Percentiles rank a stretch among this genome's conserved stretches.
Evolutionary conservation across 306 rosid species (phyloP).

Genomic region (Luffa acutangula): DNA sequence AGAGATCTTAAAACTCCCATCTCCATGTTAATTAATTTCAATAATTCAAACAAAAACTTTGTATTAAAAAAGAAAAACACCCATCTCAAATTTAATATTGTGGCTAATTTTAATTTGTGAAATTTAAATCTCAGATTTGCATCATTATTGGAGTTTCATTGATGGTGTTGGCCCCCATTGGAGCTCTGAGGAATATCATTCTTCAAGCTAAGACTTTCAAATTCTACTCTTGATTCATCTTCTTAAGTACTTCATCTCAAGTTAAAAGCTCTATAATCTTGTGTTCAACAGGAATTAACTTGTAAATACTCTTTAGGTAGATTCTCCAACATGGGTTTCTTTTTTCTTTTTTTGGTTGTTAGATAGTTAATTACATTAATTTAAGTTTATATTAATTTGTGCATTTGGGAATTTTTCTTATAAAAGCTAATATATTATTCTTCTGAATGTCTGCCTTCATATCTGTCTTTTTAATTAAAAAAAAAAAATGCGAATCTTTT

Average conservation of each 20-base stretch:
- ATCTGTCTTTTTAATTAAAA: not conserved
- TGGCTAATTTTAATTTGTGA: not conserved
- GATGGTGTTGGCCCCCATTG: conserved; percentile 18
- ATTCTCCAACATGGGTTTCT: conserved; percentile 10
- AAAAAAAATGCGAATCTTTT: not conserved
- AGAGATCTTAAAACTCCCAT: not conserved
- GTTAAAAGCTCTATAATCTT: not conserved
- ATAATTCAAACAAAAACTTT: not conserved
- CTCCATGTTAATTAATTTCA: not conserved
- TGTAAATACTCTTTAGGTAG: not conserved
- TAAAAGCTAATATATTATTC: not conserved
- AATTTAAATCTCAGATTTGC: conserved; percentile 9
- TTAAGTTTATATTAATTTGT: not conserved
- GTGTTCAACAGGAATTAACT: not conserved
- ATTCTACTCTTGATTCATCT: conserved; percentile 5
- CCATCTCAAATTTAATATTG: not conserved
- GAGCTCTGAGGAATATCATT: conserved; percentile 14
- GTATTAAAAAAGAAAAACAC: too few relatives aligned
- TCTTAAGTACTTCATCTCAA: not conserved
- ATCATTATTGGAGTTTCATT: conserved; percentile 12
- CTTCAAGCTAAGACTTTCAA: conserved; percentile 11
- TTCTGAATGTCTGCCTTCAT: not conserved
- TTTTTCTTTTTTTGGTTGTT: not conserved
- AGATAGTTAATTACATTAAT: not conserved
- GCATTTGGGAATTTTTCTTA: not conserved